phyloP scores from a whole-genome alignment of 176 grass and related monocot species.

The Dactylis glomerata region DNA sequence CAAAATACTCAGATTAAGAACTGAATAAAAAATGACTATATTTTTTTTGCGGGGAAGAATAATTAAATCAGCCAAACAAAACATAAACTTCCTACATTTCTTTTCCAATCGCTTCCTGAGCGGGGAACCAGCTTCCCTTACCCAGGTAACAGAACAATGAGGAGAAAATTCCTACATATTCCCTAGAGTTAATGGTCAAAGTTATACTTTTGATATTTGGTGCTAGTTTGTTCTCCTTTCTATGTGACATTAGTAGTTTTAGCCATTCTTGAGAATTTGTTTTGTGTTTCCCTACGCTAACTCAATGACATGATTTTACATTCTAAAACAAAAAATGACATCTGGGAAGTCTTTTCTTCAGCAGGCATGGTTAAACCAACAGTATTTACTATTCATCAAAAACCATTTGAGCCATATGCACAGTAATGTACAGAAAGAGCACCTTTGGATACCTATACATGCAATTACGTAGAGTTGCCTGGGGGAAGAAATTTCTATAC shows the following conservation, averaged over 20 bases:
- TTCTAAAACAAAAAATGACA: background rate
- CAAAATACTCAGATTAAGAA: no score
- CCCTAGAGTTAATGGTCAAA: no score
- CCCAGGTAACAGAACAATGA: no score
- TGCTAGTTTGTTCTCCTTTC: no score
- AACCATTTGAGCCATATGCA: background rate
- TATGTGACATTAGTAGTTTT: background rate
- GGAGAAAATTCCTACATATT: no score
- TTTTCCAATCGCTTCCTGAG: no score
- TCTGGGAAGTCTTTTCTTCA: background rate
- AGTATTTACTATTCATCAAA: background rate
- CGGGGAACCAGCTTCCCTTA: no score
- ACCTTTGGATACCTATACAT: constrained; percentile 23
- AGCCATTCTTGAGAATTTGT: background rate
- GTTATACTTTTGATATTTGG: no score
- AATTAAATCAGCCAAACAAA: no score
- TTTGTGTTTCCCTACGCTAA: background rate
- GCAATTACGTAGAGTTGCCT: background rate
- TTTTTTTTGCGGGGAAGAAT: no score
- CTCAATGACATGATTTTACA: background rate
- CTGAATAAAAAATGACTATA: no score
- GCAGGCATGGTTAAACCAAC: background rate
- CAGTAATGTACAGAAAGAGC: background rate
- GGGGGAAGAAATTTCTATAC: background rate
- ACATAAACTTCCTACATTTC: no score